Percentiles rank a stretch among this genome's conserved stretches.
These are phyloP conservation scores for Arbutus unedo DNA, from an alignment of 148 eudicot genomes.

Conservation along the genomic window DNA sequence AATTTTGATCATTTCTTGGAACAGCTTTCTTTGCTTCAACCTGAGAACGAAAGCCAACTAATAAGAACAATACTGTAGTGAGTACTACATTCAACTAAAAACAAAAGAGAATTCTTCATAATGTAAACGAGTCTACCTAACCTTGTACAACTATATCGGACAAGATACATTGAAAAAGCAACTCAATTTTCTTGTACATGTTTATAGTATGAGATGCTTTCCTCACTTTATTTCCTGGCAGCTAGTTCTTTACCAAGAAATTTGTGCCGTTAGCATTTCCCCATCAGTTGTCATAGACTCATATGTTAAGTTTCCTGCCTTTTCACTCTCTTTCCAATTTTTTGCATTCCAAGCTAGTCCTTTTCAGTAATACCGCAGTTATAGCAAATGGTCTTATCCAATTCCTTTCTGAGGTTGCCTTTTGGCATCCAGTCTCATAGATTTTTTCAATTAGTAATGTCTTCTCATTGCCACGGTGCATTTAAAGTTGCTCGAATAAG, in stretches of 20 bases:
- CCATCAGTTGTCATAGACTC: not conserved
- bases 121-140: not conserved
- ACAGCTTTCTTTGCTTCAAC: constrained; percentile 98
- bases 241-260: too few relatives aligned
- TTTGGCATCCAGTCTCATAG: not conserved
- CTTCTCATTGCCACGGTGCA: not conserved
- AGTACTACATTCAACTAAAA: not conserved
- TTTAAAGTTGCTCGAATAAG: not conserved
- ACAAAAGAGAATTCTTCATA: not conserved
- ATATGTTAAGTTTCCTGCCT: not conserved
- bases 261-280: too few relatives aligned
- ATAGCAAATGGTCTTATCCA: not conserved
- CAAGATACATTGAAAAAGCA: too few relatives aligned
- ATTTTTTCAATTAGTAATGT: not conserved
- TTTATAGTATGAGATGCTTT: too few relatives aligned
- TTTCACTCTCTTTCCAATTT: not conserved
- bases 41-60: constrained; percentile 29
- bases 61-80: not conserved
- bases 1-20: constrained; percentile 82
- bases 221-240: not conserved
- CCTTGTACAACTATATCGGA: not conserved
- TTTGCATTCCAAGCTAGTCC: not conserved
- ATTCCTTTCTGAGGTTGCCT: not conserved
- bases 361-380: not conserved
- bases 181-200: too few relatives aligned